Conservation (phyloP, 805 yeast genomes). For the Ogataea neopini region DNA sequence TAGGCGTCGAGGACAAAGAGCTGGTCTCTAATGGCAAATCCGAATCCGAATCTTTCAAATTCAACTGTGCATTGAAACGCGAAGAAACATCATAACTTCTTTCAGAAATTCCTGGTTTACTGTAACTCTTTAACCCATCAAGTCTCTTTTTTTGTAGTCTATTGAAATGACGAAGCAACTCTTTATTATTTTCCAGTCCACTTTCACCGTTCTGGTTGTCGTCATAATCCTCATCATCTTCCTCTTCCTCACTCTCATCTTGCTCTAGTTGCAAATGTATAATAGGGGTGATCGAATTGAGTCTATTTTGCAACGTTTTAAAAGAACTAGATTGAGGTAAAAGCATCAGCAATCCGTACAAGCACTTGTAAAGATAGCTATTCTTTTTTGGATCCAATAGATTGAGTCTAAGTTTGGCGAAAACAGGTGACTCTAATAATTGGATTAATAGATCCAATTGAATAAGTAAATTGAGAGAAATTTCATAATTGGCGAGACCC, state of each 20-base stretch:
- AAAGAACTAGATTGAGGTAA: constrained; percentile 93
- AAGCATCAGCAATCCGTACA: constrained; percentile 91
- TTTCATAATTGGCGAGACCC: constrained; percentile 78
- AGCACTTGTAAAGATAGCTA: constrained; percentile 80
- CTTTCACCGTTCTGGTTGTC: constrained; percentile 27
- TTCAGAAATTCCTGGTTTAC: constrained; percentile 6
- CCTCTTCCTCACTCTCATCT: constrained; percentile 29
- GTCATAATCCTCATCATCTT: constrained; percentile 24
- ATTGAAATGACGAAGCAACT: constrained; percentile 48
- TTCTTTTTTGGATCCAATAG: constrained; percentile 82
- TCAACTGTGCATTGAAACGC: constrained; percentile 18
- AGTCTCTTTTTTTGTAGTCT: constrained; percentile 44
- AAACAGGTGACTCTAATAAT: constrained; percentile 87
- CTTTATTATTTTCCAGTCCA: constrained; percentile 26
- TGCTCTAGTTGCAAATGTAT: constrained; percentile 29
- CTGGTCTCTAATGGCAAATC: constrained; percentile 20
- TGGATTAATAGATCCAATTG: constrained; percentile 91
- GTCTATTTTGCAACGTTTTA: constrained; percentile 73
- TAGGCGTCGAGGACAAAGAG: constrained; percentile 20
- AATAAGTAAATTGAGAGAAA: constrained; percentile 72
- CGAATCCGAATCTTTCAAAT: constrained; percentile 13
- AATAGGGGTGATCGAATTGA: constrained; percentile 56
- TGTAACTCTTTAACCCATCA: constrained; percentile 16
- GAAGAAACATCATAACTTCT: constrained; percentile 8
- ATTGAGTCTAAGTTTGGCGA: constrained; percentile 82